Percentiles rank a stretch among this genome's conserved stretches.
Evolutionary conservation across 2,329 filamentous ascomycete species (phyloP).

Genomic region (Graphiopsis chlorocephala): DNA sequence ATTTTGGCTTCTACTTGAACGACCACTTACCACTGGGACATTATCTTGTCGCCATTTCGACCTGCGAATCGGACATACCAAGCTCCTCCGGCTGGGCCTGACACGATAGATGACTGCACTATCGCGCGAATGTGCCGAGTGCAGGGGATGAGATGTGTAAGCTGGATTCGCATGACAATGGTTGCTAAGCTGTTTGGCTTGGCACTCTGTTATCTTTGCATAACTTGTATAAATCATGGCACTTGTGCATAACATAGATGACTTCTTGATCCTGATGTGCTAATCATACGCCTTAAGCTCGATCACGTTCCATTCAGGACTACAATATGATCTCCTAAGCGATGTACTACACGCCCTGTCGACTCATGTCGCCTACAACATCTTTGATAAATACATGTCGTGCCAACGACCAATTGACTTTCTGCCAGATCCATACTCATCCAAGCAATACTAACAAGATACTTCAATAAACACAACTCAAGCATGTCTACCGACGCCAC

Average conservation of each 20-base stretch:
- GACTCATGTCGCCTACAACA: too few species aligned
- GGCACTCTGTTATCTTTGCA: conserved; percentile 1
- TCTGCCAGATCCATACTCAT: not conserved
- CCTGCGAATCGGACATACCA: not conserved
- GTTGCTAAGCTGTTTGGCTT: conserved; percentile 1
- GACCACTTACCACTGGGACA: not conserved
- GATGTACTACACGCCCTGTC: not conserved
- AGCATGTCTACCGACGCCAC: not conserved
- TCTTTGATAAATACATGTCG: not conserved
- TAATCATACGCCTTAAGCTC: not conserved
- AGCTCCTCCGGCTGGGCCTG: not conserved
- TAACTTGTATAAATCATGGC: not conserved
- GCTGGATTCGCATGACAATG: not conserved
- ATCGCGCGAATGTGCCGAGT: not conserved
- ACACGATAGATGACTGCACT: not conserved
- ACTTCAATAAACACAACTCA: not conserved
- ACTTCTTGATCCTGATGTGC: not conserved
- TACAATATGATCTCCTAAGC: not conserved
- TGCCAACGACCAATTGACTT: not conserved
- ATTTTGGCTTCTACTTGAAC: not conserved
- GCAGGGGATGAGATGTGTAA: not conserved
- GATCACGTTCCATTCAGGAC: not conserved
- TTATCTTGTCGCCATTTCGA: not conserved
- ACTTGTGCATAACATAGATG: not conserved
- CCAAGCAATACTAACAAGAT: not conserved